Evolutionary conservation across 495 filamentous ascomycete species (phyloP), one percentile per base, ranked within the genome.

Genomic region (Annulohypoxylon stygium): DNA sequence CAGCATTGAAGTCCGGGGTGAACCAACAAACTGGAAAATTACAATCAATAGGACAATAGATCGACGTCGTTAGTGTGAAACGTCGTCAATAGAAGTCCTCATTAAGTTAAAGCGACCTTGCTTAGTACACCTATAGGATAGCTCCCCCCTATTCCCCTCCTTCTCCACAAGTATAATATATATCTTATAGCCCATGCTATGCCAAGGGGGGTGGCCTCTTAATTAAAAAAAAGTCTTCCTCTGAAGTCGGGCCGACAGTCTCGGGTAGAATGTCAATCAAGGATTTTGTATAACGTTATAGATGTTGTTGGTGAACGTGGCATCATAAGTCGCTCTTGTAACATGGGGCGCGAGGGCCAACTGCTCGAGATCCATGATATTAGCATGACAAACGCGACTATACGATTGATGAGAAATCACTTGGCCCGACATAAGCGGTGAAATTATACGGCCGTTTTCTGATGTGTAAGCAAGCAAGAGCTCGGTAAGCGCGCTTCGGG

Each of bases 111-210:
- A 6, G 26, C 26, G 14, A 37, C n/a, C n/a, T n/a, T 37, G 5
- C 16, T 57, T 12, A 33, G 37, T 37, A 37, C 30, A 34, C 33
- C 33, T 37, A 57, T 37, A 37, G n/a, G 25, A 30, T 6, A 54
- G 30, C 25, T 4, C n/a, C 25, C 25, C 50, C 23, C 50, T 33
- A 47, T 37, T 25, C 53, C 26, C 53, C 30, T 37, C 33, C 6
- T 57, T 57, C 33, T 16, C 53, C 53, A 37, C 53, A 34, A 37
- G 53, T n/a, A 57, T 57, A 36, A 57, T 20, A 37, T 57, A 4
- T 57, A 16, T 57, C 20, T 57, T 57, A 37, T 57, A 57, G 23
- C 33, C 53, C 33, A 18, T 34, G 20, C 30, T 30, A 34, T 16
- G 4, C 51, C 12, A 55, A 34, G 51, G 53, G 51, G 26, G 30